These are phyloP conservation scores for Ephemerocybe angulata DNA, from an alignment of 768 basidiomycete genomes.

Conservation along the genomic window DNA sequence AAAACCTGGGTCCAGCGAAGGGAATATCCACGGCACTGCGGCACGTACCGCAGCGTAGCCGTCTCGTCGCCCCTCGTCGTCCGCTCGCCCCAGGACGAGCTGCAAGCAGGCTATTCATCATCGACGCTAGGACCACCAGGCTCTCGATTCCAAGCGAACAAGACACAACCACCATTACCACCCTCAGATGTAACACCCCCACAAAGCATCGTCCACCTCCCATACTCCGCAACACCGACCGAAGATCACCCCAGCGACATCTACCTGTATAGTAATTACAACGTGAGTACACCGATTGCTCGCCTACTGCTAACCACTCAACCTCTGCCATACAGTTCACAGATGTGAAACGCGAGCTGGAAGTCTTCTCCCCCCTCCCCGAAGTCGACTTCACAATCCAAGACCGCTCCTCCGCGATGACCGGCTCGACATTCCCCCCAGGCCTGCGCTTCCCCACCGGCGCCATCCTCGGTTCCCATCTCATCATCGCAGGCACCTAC, in stretches of 20 bases:
- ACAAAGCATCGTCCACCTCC: conserved; percentile 63
- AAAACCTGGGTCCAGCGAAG: conserved; percentile 78
- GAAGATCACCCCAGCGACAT: conserved; percentile 83
- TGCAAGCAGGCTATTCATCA: conserved; percentile 35
- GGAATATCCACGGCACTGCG: conserved; percentile 88
- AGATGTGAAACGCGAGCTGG: conserved; percentile 92
- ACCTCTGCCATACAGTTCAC: conserved; percentile 57
- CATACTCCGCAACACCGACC: conserved; percentile 70
- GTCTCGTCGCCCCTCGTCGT: conserved; percentile 69
- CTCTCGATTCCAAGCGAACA: conserved; percentile 53
- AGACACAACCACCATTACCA: conserved; percentile 27
- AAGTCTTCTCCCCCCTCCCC: conserved; percentile 81
- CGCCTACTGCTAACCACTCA: conserved; percentile 6
- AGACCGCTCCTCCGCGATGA: conserved; percentile 80
- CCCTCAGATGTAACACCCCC: conserved; percentile 51
- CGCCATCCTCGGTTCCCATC: conserved; percentile 82
- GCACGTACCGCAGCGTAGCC: conserved; percentile 92
- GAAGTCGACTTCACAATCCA: conserved; percentile 72
- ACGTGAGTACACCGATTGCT: conserved; percentile 51
- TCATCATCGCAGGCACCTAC: conserved; percentile 94
- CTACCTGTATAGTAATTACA: conserved; percentile 93
- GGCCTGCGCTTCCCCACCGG: conserved; percentile 96
- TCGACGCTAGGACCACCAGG: conserved; percentile 53
- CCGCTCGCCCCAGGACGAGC: conserved; percentile 65
- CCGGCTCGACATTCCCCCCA: conserved; percentile 79